Conservation (phyloP, 768 basidiomycete species). For the Lactifluus subvellereus region DNA sequence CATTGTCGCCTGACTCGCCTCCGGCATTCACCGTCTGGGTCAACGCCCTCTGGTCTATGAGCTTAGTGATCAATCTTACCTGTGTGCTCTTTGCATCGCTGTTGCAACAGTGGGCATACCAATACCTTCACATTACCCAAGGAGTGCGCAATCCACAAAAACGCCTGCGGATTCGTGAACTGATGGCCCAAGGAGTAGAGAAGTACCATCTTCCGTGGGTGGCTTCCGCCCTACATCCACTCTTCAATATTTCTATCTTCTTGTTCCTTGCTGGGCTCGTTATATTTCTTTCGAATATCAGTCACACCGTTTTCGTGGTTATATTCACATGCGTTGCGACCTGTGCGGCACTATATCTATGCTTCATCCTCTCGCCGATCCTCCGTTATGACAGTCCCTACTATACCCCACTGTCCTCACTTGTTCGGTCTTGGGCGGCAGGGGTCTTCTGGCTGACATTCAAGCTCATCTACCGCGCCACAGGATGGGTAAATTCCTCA, state of each 20-base stretch:
- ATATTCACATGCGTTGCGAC: background rate
- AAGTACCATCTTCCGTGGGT: background rate
- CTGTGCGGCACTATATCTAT: background rate
- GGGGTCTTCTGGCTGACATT: background rate
- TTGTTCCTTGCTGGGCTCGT: conserved; percentile 2
- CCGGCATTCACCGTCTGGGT: background rate
- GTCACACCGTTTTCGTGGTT: background rate
- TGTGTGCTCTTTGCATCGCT: background rate
- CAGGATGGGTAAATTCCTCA: background rate
- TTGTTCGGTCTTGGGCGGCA: background rate
- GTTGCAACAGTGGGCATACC: conserved; percentile 6
- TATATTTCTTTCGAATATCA: background rate
- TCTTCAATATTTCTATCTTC: conserved; percentile 6
- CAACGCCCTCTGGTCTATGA: background rate
- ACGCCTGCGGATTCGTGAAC: conserved; percentile 1
- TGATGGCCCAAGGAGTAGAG: background rate
- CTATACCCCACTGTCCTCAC: background rate
- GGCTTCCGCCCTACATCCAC: background rate
- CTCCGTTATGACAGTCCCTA: background rate
- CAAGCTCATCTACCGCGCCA: background rate
- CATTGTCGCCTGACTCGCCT: background rate
- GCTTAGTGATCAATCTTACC: background rate
- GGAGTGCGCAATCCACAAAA: background rate
- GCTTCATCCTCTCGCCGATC: background rate
- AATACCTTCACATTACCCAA: background rate